Evolutionary conservation across 1,284 basidiomycete genomes (phyloP).

Genomic region (Moesziomyces sp.): DNA sequence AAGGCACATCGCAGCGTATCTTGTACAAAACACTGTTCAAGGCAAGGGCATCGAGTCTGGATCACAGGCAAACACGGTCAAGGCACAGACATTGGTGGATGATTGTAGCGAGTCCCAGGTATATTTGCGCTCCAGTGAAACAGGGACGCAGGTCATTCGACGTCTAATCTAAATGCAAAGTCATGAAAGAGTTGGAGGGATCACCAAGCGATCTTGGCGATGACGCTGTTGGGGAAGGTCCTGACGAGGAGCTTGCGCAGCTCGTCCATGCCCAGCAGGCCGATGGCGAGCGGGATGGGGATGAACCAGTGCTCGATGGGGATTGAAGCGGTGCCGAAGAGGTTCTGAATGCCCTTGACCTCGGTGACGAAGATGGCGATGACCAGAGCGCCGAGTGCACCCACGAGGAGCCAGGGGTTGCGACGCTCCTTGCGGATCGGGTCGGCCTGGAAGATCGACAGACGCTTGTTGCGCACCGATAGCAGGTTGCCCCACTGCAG

Average conservation of each 20-base stretch:
- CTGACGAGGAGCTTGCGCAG: constrained; percentile 60
- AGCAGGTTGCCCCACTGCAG: constrained; percentile 74
- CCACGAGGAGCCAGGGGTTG: constrained; percentile 53
- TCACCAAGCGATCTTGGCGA: constrained; percentile 66
- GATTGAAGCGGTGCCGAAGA: constrained; percentile 64
- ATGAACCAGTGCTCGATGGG: constrained; percentile 72
- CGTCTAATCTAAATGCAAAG: too few relatives aligned
- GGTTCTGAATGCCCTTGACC: constrained; percentile 47
- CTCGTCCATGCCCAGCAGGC: constrained; percentile 68
- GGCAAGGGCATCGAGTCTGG: too few relatives aligned
- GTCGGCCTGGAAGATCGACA: constrained; percentile 67
- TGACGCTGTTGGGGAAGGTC: constrained; percentile 53
- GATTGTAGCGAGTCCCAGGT: too few relatives aligned
- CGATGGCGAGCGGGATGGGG: constrained; percentile 70
- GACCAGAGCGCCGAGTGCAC: constrained; percentile 37
- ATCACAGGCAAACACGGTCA: too few relatives aligned
- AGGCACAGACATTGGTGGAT: too few relatives aligned
- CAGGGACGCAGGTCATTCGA: too few relatives aligned
- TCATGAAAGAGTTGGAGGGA: neutral
- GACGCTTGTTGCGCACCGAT: constrained; percentile 71
- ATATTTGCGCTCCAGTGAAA: too few relatives aligned
- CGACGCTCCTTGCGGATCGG: constrained; percentile 38
- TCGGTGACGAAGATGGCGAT: constrained; percentile 57
- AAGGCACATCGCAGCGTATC: too few relatives aligned
- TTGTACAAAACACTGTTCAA: too few relatives aligned